phyloP scores from a whole-genome alignment of 116 monocot genomes.

The Posidonia oceanica region DNA sequence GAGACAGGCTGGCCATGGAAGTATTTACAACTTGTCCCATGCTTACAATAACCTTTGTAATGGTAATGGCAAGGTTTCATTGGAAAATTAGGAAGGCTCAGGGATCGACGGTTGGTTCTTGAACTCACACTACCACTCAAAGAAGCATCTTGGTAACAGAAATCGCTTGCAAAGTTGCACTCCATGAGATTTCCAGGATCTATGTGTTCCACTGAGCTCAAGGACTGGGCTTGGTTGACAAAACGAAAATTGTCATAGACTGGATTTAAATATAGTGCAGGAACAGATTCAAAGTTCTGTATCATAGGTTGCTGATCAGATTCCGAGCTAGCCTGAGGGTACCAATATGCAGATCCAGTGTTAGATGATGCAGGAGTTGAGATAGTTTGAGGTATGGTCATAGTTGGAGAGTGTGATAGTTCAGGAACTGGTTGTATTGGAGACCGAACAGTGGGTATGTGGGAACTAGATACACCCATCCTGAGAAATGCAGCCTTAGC shows the following conservation, averaged over 20 bases:
- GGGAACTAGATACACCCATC: no score
- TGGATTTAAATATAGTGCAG: not conserved
- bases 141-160: not conserved
- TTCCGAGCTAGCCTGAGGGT: no score
- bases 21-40: conserved; percentile 53
- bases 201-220: no score
- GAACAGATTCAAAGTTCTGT: not conserved
- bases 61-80: conserved; percentile 43
- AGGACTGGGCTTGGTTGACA: not conserved
- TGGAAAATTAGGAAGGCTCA: conserved; percentile 1
- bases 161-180: not conserved
- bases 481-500: conserved; percentile 25
- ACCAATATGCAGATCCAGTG: no score
- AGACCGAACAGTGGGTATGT: no score
- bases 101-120: conserved; percentile 12
- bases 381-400: no score
- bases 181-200: no score
- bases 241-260: not conserved
- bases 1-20: conserved; percentile 27
- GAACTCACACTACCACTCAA: not conserved
- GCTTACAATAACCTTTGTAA: conserved; percentile 67
- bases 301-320: no score
- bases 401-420: no score
- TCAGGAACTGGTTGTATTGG: no score
- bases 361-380: no score